phyloP scores from a whole-genome alignment of 257 asterid species.

The Parsonsia alboflavescens region DNA sequence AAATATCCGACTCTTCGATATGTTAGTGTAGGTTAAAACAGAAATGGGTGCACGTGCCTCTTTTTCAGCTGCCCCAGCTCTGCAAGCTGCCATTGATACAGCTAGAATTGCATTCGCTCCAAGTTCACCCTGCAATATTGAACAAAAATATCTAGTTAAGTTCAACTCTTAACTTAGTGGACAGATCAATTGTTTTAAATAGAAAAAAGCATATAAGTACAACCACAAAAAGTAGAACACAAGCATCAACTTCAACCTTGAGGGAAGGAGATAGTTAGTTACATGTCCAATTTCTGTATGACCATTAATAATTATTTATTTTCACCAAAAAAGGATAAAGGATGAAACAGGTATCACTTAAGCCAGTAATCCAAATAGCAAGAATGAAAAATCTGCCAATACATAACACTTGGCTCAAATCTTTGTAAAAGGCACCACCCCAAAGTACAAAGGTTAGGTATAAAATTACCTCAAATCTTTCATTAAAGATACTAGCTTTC shows the following conservation, averaged over 20 bases:
- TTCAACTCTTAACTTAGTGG: neutral
- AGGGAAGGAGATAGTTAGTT: neutral
- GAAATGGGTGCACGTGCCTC: constrained; percentile 46
- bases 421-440: neutral
- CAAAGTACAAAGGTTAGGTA: neutral
- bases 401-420: neutral
- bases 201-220: neutral
- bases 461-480: neutral
- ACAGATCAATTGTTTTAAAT: neutral
- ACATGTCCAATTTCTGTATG: too few species aligned
- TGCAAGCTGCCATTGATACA: constrained; percentile 98
- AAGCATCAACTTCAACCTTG: neutral
- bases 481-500: neutral
- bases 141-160: neutral
- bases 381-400: neutral
- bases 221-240: neutral
- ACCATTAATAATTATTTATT: neutral
- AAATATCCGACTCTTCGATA: neutral
- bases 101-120: constrained; percentile 98
- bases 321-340: neutral
- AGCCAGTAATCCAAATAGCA: neutral
- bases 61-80: constrained; percentile 98
- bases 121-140: constrained; percentile 62
- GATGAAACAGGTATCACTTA: neutral
- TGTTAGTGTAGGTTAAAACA: neutral